Conservation (phyloP, 192 early-diverging fungal species). For the Mortierella hygrophila region DNA sequence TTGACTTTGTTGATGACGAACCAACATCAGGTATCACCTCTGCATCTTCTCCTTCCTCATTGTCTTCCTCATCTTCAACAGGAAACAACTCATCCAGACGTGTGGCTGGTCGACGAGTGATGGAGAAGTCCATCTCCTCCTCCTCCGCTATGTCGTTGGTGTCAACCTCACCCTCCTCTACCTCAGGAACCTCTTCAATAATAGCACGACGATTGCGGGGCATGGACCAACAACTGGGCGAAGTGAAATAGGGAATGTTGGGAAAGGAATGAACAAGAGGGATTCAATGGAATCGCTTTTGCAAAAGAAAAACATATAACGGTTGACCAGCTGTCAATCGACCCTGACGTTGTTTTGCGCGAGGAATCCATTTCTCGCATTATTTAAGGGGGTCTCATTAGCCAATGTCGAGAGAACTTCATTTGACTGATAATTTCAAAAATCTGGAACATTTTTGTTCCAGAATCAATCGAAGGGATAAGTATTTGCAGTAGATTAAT, state of each 20-base stretch:
- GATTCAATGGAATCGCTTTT: too few species aligned
- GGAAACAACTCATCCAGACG: neutral
- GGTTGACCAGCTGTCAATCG: neutral
- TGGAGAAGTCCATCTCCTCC: neutral
- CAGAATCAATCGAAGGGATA: neutral
- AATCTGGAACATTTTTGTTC: too few species aligned
- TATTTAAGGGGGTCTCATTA: neutral
- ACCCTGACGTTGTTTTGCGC: too few species aligned
- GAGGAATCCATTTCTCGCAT: neutral
- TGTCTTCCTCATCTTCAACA: too few species aligned
- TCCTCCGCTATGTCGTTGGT: neutral
- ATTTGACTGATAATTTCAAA: too few species aligned
- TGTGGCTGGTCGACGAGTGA: neutral
- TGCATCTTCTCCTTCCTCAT: too few species aligned
- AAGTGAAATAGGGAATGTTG: neutral
- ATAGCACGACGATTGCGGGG: neutral
- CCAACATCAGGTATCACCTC: too few species aligned
- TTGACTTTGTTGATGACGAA: too few species aligned
- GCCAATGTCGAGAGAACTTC: neutral
- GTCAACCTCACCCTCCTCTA: neutral
- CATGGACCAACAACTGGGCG: neutral
- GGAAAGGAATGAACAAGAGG: neutral
- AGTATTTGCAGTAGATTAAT: too few species aligned
- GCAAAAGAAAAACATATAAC: constrained; percentile 3
- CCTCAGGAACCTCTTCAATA: neutral